These are phyloP conservation scores for Hydrangea macrophylla DNA, from an alignment of 148 eudicot species.

Conservation along the genomic window DNA sequence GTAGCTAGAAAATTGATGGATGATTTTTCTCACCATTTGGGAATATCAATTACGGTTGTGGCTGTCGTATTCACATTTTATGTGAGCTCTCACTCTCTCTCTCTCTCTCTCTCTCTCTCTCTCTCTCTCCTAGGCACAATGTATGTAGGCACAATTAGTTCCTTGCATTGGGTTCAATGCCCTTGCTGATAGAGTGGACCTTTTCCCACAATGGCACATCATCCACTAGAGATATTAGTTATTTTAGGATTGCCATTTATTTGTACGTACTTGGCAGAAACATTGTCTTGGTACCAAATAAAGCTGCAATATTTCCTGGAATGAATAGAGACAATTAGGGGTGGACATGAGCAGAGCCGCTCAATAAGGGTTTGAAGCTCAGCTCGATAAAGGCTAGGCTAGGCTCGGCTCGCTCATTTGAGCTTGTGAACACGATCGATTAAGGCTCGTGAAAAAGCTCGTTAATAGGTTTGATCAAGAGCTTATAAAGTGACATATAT, in stretches of 20 bases:
- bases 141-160: not conserved
- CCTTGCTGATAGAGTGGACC: not conserved
- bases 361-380: too few species aligned
- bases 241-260: not conserved
- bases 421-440: too few species aligned
- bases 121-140: constrained; percentile 2
- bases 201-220: not conserved
- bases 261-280: not conserved
- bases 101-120: not conserved
- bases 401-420: too few species aligned
- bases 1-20: constrained; percentile 82
- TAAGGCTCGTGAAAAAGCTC: too few species aligned
- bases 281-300: too few species aligned
- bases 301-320: not conserved
- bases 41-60: constrained; percentile 69
- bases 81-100: constrained; percentile 47
- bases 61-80: constrained; percentile 65
- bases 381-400: too few species aligned
- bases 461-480: too few species aligned
- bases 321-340: too few species aligned
- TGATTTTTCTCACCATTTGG: constrained; percentile 60
- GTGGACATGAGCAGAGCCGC: too few species aligned
- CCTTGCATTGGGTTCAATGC: not conserved
- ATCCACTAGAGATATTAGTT: not conserved
- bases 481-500: too few species aligned